Base-by-base conservation (phyloP, 495 filamentous ascomycete species). In the Alectoria sarmentosa region DNA sequence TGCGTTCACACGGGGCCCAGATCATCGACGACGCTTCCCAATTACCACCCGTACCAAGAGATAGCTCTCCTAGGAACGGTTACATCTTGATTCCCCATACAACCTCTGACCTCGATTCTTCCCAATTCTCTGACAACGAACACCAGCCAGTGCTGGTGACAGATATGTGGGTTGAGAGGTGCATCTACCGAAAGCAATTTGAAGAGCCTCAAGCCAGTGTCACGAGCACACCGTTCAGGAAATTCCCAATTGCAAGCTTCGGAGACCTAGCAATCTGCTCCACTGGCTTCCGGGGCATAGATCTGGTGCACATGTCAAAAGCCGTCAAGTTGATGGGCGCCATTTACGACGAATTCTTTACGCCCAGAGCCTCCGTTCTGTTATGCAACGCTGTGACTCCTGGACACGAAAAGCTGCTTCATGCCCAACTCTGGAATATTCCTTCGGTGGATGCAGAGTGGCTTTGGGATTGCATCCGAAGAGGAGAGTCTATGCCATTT, bases 151-250 rank as follows among this genome's bases (percentile, higher is more conserved):
- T 75, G 41, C 73, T 86, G 52, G 88, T 96, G 44, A 97, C 90
- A 14, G 90, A 96, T 67, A 94, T 92, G 81, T 98, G 93, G 86
- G 79, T 98, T 44, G 94, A 98, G 75, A 81, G 84, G 52, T 98
- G 93, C 72, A 76, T 98, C 39, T 83, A 91, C 69, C 81, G 84
- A 21, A 91, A 89, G 69, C 77, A 73, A 13, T 81, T 91, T 63
- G 83, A 90, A 42, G 78, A 86, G 14, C 90, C 92, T n/a, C 73
- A 76, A 58, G 79, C 84, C 1, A 82, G 93, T 72, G 79, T 90
- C 62, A 83, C 90, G 32, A 90, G 88, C 65, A 86, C 81, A 6
- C 92, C 93, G 2, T 88, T 96, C 65, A 79, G 83, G 9, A 70
- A 73, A 38, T 88, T 89, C 62, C 87, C 86, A 36, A 83, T 96